These are phyloP conservation scores for Picochlorum costavermella DNA, from an alignment of 139 green algal genomes.

Conservation along the genomic window DNA sequence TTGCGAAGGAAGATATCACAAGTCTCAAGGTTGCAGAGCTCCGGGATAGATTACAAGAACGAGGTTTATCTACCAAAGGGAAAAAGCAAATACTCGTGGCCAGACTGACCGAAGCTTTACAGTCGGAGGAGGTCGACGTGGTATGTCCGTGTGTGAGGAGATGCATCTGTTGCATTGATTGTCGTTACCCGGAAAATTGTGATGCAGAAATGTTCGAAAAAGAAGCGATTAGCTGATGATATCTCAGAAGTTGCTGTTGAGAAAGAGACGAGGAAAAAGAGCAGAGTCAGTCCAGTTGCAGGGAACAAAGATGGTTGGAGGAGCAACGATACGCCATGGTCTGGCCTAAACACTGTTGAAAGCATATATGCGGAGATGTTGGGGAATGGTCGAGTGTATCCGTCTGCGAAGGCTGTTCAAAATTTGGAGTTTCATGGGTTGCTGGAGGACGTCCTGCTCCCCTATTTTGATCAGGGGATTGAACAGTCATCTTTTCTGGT, in stretches of 20 bases:
- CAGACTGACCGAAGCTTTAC: conserved; percentile 10
- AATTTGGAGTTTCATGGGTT: conserved; percentile 89
- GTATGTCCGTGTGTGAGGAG: no score
- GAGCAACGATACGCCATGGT: neutral
- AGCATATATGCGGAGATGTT: conserved; percentile 58
- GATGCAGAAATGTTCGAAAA: no score
- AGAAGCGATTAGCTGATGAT: no score
- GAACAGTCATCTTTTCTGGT: conserved; percentile 58
- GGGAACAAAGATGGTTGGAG: no score
- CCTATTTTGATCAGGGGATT: conserved; percentile 56
- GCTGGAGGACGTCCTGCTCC: conserved; percentile 92
- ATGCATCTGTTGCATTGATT: no score
- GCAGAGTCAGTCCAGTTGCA: no score
- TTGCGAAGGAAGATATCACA: neutral
- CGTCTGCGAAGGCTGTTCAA: conserved; percentile 20
- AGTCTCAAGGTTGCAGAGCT: conserved; percentile 18
- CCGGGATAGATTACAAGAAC: conserved; percentile 43
- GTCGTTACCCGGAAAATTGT: no score
- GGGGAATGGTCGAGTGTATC: conserved; percentile 4
- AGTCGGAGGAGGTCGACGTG: no score
- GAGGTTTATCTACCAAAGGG: conserved; percentile 19
- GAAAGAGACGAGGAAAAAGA: no score
- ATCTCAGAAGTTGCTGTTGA: no score
- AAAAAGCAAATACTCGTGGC: conserved; percentile 34
- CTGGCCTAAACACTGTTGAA: conserved; percentile 32